Evolutionary conservation across 2,329 filamentous ascomycete genomes (phyloP), one percentile per base, ranked within the genome.

Genomic region (Arthrobotrys megalospora): DNA sequence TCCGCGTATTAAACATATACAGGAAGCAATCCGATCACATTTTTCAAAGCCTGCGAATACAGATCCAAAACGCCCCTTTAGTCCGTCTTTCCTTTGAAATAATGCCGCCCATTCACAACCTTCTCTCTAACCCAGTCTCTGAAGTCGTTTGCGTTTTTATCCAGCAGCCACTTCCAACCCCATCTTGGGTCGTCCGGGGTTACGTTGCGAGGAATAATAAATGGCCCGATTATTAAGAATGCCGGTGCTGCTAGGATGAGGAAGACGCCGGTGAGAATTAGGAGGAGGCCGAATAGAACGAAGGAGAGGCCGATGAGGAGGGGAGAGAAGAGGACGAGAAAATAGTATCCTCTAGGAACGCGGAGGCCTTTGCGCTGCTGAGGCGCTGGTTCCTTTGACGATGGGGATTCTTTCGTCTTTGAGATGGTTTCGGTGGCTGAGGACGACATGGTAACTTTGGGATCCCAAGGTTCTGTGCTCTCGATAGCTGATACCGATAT

Each of bases 101-200:
- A 71, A 6, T 19, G 48, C 63, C 62, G n/a, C 4, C 67, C 75
- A 10, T 67, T 68, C 3, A 78, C 48, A 41, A 78, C 62, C 28
- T 52, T 72, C 16, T 45, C 32, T 21, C 53, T 43, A 48, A 78
- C 60, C 75, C 67, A 78, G 4, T 78, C 63, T 16, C 47, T 67
- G 3, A 72, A 47, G 3, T 72, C 75, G 7, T 45, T 64, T 8
- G 62, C 62, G 16, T 78, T 78, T 34, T 60, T 65, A 52, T 78
- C 75, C 62, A 78, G 62, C 6, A 78, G 24, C 60, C 60, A 72
- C n/a, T 72, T 78, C 75, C 75, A 78, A 6, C 75, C 75, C 75
- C 75, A 78, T 16, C 8, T 71, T 4, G 62, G 75, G 34, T 78
- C 67, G 5, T 78, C 62, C 6, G 75, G 43, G 6, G 75, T 72